Percentiles rank a stretch among this genome's conserved stretches.
These are phyloP conservation scores for Chenopodium album DNA, from an alignment of 148 eudicot species.

Conservation along the genomic window DNA sequence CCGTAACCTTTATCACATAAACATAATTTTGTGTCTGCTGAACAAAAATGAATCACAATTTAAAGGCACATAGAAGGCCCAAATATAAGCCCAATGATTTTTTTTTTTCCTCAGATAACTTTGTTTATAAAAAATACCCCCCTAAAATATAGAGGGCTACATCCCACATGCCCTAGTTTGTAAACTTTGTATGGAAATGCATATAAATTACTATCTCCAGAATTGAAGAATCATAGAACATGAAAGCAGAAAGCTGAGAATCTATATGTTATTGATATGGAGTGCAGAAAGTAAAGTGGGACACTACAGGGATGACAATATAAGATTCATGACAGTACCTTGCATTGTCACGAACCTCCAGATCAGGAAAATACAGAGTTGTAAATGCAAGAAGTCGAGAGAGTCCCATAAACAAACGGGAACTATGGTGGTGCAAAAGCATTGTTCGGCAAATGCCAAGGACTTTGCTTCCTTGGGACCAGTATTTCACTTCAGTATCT, in stretches of 20 bases:
- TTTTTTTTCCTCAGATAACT: neutral
- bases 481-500: conserved; percentile 72
- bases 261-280: neutral
- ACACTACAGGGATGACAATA: neutral
- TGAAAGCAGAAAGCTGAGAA: neutral
- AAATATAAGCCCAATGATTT: neutral
- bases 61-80: neutral
- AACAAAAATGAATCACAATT: neutral
- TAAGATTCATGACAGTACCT: conserved; percentile 46
- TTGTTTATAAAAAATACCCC: neutral
- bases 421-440: conserved; percentile 87
- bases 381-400: conserved; percentile 83
- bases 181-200: neutral
- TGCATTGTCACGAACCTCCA: conserved; percentile 95
- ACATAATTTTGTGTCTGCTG: neutral
- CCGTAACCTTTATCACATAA: neutral
- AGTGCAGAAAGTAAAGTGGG: neutral
- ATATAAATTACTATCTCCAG: neutral
- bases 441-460: conserved; percentile 75
- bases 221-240: neutral
- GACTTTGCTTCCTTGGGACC: conserved; percentile 86
- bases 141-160: neutral
- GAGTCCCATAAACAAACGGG: conserved; percentile 75
- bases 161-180: neutral
- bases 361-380: conserved; percentile 88